A percentile compares a stretch with the other conserved stretches of the same genome.
These are phyloP conservation scores for Schizosaccharomyces japonicus DNA, from an alignment of 805 yeast genomes.

Conservation along the genomic window DNA sequence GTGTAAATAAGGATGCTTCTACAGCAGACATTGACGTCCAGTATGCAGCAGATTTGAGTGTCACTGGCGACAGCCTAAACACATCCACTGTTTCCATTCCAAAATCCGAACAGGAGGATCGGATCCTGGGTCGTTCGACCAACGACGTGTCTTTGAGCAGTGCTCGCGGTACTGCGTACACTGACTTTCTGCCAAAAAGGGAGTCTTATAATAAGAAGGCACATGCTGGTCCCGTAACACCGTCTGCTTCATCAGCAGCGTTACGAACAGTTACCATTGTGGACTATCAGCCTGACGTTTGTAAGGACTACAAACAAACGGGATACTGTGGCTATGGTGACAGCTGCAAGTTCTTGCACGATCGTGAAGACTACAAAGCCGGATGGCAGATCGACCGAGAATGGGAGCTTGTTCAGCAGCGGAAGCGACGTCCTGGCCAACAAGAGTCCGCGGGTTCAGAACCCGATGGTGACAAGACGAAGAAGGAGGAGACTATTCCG, in stretches of 20 bases:
- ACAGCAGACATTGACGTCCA: background rate
- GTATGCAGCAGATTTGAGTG: background rate
- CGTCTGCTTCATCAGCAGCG: conserved; percentile 9
- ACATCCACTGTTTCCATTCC: background rate
- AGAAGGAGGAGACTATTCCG: conserved; percentile 20
- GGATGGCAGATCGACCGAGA: conserved; percentile 45
- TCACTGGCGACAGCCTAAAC: background rate
- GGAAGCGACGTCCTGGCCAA: conserved; percentile 8
- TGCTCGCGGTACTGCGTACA: too few relatives aligned
- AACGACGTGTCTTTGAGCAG: too few relatives aligned
- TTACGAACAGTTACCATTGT: conserved; percentile 43
- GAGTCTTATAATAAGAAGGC: background rate
- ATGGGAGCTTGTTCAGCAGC: conserved; percentile 29
- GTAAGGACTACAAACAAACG: conserved; percentile 73
- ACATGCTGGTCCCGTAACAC: background rate
- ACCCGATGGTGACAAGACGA: conserved; percentile 8
- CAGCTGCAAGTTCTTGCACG: conserved; percentile 79
- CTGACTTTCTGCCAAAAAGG: conserved; percentile 4
- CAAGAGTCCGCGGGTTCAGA: background rate
- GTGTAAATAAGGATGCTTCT: background rate
- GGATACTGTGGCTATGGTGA: conserved; percentile 97
- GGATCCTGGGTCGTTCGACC: background rate
- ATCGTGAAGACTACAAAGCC: conserved; percentile 60
- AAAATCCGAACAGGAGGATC: background rate
- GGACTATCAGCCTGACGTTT: conserved; percentile 82